A percentile compares a stretch with the other conserved stretches of the same genome.
Evolutionary conservation across 2,329 filamentous ascomycete genomes (phyloP).

Genomic region (Xylariaceae sp.): DNA sequence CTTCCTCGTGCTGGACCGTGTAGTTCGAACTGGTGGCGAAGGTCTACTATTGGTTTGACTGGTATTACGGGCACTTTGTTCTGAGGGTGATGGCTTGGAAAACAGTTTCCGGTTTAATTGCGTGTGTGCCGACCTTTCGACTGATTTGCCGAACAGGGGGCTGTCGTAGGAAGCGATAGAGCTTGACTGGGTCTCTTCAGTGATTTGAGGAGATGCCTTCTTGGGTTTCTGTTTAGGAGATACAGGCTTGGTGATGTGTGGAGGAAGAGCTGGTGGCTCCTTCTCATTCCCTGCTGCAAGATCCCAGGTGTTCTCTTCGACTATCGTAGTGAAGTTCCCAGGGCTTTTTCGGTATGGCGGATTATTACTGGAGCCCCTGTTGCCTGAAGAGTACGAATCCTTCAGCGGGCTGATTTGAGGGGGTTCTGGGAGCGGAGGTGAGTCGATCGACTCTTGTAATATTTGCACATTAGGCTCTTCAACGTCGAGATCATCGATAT

Average conservation of each 20-base stretch:
- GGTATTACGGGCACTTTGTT: conserved; percentile 1
- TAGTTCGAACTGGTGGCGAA: conserved; percentile 4
- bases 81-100: conserved; percentile 35
- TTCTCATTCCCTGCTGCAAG: conserved; percentile 44
- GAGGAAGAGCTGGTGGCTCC: conserved; percentile 38
- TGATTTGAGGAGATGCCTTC: not conserved
- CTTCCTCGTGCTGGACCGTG: conserved; percentile 19
- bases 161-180: conserved; percentile 40
- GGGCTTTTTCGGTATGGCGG: conserved; percentile 43
- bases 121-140: conserved; percentile 40
- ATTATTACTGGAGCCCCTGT: conserved; percentile 45
- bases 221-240: conserved; percentile 9
- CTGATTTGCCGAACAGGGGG: conserved; percentile 43
- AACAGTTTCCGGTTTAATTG: conserved; percentile 41
- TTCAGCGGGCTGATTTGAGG: conserved; percentile 60
- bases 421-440: conserved; percentile 55
- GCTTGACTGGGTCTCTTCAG: not conserved
- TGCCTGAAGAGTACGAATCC: conserved; percentile 59
- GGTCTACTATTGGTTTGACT: conserved; percentile 4
- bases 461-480: conserved; percentile 45
- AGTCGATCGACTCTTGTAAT: conserved; percentile 42
- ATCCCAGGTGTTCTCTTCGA: conserved; percentile 57
- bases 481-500: conserved; percentile 35
- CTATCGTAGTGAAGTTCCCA: conserved; percentile 53
- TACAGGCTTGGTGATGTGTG: conserved; percentile 29